Base-by-base conservation (phyloP, 345 rosid genomes). In the Isatis tinctoria region DNA sequence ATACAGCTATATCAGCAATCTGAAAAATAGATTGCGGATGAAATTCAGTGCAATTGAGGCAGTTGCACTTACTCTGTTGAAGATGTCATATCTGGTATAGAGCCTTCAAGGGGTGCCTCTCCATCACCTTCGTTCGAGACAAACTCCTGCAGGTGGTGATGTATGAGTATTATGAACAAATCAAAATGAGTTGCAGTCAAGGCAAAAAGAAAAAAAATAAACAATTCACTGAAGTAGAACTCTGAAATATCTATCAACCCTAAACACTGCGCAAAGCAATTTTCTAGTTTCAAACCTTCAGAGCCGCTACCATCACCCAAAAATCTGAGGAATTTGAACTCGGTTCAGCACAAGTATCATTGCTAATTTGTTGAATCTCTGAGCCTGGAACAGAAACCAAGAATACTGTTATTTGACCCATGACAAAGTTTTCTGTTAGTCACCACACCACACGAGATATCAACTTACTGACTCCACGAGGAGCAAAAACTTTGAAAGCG, bases 1-100 rank as follows among this genome's bases (percentile, higher is more conserved):
- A 49, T 14, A 48, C 32, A 28, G 54, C 37, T 62, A 24, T 37
- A 49, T 71, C 20, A 72, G 43, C 28, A 58, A 76, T 70, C 62
- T 70, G 47, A 57, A 65, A 51, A 16, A 41, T 9, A 49, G 63
- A n/a, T 18, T 35, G 36, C 36, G 44, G 52, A 59, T 60, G 52
- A 70, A 6, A 27, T 17, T 9, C 18, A 70, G 43, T 37, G 56
- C 52, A 22, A 14, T 22, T 1, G 2, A 39, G 62, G 26, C 35
- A 74, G 39, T 61, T 33, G 45, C 43, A 86, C 95, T 84, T 54
- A 94, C 99, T 94, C 99, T 26, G 99, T 94, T 75, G 99, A 91
- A 75, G 99, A 94, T 28, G 99, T 94, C 97, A 94, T 94, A 83
- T 94, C 99, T 9, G 97, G 99, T 59, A 94, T 90, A n/a, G 94